Base-by-base conservation (phyloP, 345 rosid genomes). In the Trapa bicornis region DNA sequence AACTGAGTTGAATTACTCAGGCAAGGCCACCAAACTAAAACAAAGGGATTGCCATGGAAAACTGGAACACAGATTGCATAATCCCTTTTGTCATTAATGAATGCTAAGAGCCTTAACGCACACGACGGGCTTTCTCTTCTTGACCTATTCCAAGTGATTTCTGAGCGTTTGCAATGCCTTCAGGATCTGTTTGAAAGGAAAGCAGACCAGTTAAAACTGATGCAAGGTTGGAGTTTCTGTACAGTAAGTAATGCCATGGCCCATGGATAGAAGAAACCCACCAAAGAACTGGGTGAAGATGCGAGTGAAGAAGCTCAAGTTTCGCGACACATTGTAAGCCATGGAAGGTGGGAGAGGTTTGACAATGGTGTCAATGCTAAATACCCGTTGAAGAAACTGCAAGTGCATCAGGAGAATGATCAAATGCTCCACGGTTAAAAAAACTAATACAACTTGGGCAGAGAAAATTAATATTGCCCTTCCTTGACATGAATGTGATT, bases 221-320 rank as follows among this genome's bases (percentile, higher is more conserved):
- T 33, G 16, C 37, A 58, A 58, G 62, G 62, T 3, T 57, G 38
- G 3, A 57, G 36, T 12, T 58, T 58, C 63, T 35, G 15, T 5
- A 58, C 37, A 2, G 10, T 9, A 58, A 32, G 4, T 4, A 32
- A 54, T 5, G 1, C 17, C 60, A 33, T 36, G 58, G 56, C 0
- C 17, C 60, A 33, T 36, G 58, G 56, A 61, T 41, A 3, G 43
- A 29, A 48, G 41, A 56, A 68, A 74, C 92, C 74, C 74, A 93
- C 98, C 97, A 72, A 90, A 93, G 82, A 93, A 93, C 82, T 93
- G 98, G 5, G 98, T 93, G 79, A 93, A 93, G 76, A 93, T 93
- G 70, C 98, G 92, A 0, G 87, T 86, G 82, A 93, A 90, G 87
- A 93, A 93, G 85, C 85, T 84, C 87, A 93, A 83, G 80, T 90